Base-by-base conservation (phyloP, 2,329 filamentous ascomycete species). In the Pyricularia sp. region DNA sequence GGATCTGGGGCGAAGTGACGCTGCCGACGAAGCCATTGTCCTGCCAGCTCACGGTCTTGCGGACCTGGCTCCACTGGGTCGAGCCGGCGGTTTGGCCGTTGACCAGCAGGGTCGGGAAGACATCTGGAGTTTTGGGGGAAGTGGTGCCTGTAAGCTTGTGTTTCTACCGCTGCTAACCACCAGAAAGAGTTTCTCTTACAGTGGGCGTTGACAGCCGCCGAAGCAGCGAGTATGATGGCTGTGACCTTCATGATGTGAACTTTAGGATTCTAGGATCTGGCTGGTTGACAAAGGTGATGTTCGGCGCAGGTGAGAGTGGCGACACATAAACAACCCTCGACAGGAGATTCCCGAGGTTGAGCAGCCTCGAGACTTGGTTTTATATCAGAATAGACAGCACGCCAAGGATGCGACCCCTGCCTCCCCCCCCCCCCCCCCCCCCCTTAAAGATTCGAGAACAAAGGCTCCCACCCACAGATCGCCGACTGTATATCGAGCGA, bases 21-120 rank as follows among this genome's bases (percentile, higher is more conserved):
- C 75, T 70, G 17, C 20, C 77, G 72, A 67, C 78, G 72, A 68
- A 75, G 5, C 72, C 73, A 67, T 78, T 79, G 68, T 71, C 72
- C 69, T 79, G 77, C 72, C 75, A 78, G 72, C 78, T 78, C 70
- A 76, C 76, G 20, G 77, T 77, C 70, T 78, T 77, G 23, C 77
- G 74, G 65, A 79, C 73, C 12, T 74, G 70, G 4, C 68, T 72
- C 77, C 76, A 78, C 31, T 69, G 50, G 25, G 7, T n/a, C 69
- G 76, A 75, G 10, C 68, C 71, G 0, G 69, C 71, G 1, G 69
- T 36, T 64, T 70, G 69, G 66, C 69, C 71, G 31, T 68, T 68
- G 31, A 68, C 69, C 10, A 72, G 65, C 28, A 73, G 66, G n/a
- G 65, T 68, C 4, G 72, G 71, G 67, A 74, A 73, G 2, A 71